These are phyloP conservation scores for Talaromyces trachyspermus DNA, from an alignment of 495 filamentous ascomycete species.

Conservation along the genomic window DNA sequence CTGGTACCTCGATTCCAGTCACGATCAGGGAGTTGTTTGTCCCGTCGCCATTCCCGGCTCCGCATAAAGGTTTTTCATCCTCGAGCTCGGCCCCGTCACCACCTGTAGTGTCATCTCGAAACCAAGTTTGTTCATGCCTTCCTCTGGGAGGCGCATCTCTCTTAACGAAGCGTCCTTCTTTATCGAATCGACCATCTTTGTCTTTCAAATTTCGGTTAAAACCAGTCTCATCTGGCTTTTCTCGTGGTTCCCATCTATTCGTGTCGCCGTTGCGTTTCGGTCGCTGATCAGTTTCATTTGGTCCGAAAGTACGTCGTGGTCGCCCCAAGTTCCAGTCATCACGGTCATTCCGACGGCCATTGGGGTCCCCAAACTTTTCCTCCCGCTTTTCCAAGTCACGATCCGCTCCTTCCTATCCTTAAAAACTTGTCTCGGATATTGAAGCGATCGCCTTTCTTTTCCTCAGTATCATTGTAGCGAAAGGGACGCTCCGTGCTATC, in stretches of 20 bases:
- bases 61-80: conserved; percentile 44
- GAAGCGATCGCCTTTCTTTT: conserved; percentile 51
- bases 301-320: conserved; percentile 43
- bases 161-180: conserved; percentile 35
- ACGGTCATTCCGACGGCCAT: conserved; percentile 37
- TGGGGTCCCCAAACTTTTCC: conserved; percentile 26
- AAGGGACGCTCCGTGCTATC: conserved; percentile 38
- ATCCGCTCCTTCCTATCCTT: conserved; percentile 42
- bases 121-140: conserved; percentile 50
- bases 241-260: conserved; percentile 45
- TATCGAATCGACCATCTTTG: conserved; percentile 20
- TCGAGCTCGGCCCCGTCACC: conserved; percentile 50
- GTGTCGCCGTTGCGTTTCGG: conserved; percentile 56
- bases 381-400: conserved; percentile 38
- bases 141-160: conserved; percentile 40
- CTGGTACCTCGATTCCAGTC: conserved; percentile 49
- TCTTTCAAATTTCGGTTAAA: conserved; percentile 35
- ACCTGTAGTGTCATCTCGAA: conserved; percentile 43
- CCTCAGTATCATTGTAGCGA: conserved; percentile 42
- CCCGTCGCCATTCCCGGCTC: conserved; percentile 60
- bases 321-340: conserved; percentile 55
- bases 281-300: conserved; percentile 48
- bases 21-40: conserved; percentile 52
- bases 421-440: conserved; percentile 50
- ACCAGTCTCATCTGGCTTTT: conserved; percentile 42